Conservation (phyloP, 2,329 filamentous ascomycete genomes). For the Nemania sp. region DNA sequence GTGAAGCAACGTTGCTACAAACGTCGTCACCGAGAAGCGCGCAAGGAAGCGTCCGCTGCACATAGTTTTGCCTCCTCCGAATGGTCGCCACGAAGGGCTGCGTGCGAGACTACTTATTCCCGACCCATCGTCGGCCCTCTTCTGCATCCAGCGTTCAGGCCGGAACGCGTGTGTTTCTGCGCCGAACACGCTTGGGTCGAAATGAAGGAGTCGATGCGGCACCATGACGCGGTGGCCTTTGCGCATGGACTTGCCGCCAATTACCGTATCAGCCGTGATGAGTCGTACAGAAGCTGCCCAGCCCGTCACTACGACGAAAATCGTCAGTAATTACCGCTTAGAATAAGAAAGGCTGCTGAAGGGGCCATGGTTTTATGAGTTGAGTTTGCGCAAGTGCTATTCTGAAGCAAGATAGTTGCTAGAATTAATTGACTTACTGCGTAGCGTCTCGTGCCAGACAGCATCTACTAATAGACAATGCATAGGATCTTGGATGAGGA, state of each 20-base stretch:
- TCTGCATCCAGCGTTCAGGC: conserved; percentile 13
- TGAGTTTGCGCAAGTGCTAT: too few species aligned
- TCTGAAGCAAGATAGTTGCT: neutral
- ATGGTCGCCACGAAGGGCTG: too few species aligned
- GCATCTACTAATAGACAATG: conserved; percentile 13
- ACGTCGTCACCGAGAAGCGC: too few species aligned
- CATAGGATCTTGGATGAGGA: neutral
- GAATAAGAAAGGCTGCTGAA: too few species aligned
- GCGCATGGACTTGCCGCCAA: conserved; percentile 35
- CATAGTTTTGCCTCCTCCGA: too few species aligned
- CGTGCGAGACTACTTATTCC: conserved; percentile 12
- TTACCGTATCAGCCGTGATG: conserved; percentile 28
- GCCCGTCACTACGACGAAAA: conserved; percentile 10
- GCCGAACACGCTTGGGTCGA: conserved; percentile 30
- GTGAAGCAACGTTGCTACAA: too few species aligned
- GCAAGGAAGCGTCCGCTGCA: too few species aligned
- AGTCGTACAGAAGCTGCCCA: conserved; percentile 33
- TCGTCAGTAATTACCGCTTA: too few species aligned
- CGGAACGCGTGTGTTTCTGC: conserved; percentile 18
- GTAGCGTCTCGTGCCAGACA: conserved; percentile 36
- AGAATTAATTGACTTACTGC: conserved; percentile 2
- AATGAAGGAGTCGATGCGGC: conserved; percentile 35
- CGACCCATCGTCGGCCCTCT: neutral
- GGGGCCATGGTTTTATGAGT: too few species aligned
- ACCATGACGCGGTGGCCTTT: conserved; percentile 36